Evolutionary conservation across 345 rosid genomes (phyloP).

Genomic region (Euphorbia pulcherrima): DNA sequence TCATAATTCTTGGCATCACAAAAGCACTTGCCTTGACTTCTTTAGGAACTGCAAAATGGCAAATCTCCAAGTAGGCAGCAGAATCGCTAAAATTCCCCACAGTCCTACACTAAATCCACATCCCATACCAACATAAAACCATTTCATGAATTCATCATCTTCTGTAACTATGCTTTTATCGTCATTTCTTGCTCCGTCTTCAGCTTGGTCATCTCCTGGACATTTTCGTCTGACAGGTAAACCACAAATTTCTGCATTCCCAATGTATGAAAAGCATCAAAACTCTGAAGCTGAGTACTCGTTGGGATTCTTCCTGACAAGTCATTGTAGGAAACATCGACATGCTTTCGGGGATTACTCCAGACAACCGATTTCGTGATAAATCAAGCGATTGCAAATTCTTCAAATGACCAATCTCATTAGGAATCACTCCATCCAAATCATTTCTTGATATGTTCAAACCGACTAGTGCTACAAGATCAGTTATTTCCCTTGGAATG

Average conservation of each 20-base stretch:
- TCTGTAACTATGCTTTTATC: neutral
- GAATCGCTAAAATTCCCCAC: neutral
- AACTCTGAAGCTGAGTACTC: constrained; percentile 15
- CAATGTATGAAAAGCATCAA: constrained; percentile 7
- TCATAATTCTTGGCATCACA: neutral
- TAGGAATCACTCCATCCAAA: constrained; percentile 14
- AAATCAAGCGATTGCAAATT: constrained; percentile 19
- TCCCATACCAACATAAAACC: constrained; percentile 10
- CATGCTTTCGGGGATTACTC: constrained; percentile 16
- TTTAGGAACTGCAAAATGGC: constrained; percentile 1
- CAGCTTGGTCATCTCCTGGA: neutral
- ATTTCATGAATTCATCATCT: neutral
- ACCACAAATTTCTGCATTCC: constrained; percentile 8
- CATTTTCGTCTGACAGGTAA: neutral
- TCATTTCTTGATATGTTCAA: constrained; percentile 22
- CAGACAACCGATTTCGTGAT: constrained; percentile 9
- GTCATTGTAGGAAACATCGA: constrained; percentile 14
- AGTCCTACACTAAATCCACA: neutral
- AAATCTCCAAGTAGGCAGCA: constrained; percentile 7
- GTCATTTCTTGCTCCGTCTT: neutral
- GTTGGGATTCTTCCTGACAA: constrained; percentile 24
- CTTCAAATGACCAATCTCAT: constrained; percentile 4
- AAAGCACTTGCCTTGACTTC: neutral
- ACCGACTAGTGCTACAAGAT: neutral
- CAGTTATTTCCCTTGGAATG: constrained; percentile 15